phyloP scores from a whole-genome alignment of 352 stramenopile species.

The Globisporangium megalacanthum region DNA sequence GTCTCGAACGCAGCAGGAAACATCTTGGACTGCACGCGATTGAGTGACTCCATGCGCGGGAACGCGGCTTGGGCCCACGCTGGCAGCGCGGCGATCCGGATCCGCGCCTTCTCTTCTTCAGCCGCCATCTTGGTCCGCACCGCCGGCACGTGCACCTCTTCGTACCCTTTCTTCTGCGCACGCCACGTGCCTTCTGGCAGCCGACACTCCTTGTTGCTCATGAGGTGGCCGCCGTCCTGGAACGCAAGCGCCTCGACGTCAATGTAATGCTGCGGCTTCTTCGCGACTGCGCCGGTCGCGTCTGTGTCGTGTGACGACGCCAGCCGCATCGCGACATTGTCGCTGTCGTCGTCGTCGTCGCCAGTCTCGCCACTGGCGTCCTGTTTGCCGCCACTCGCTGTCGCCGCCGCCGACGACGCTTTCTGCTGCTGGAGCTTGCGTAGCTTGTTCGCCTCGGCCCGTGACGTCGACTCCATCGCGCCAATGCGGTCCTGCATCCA shows the following conservation, averaged over 20 bases:
- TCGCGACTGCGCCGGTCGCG: conserved; percentile 21
- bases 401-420: conserved; percentile 6
- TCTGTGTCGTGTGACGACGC: conserved; percentile 50
- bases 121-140: conserved; percentile 76
- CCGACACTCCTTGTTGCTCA: conserved; percentile 97
- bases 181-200: conserved; percentile 96
- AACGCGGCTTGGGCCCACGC: conserved; percentile 96
- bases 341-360: conserved; percentile 38
- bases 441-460: conserved; percentile 77
- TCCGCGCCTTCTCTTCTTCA: conserved; percentile 68
- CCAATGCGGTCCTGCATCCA: conserved; percentile 93
- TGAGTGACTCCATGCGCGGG: conserved; percentile 96
- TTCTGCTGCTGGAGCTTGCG: conserved; percentile 70
- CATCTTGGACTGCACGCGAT: conserved; percentile 99
- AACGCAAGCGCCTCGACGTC: conserved; percentile 96
- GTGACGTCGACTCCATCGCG: conserved; percentile 78
- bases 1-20: conserved; percentile 91
- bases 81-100: conserved; percentile 91
- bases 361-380: background rate
- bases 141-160: conserved; percentile 99
- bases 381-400: conserved; percentile 5
- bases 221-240: conserved; percentile 93
- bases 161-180: conserved; percentile 96
- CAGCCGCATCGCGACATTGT: conserved; percentile 32
- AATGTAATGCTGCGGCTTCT: conserved; percentile 85